A percentile compares a stretch with the other conserved stretches of the same genome.
Conservation (phyloP, 345 rosid genomes). For the Draba incana region DNA sequence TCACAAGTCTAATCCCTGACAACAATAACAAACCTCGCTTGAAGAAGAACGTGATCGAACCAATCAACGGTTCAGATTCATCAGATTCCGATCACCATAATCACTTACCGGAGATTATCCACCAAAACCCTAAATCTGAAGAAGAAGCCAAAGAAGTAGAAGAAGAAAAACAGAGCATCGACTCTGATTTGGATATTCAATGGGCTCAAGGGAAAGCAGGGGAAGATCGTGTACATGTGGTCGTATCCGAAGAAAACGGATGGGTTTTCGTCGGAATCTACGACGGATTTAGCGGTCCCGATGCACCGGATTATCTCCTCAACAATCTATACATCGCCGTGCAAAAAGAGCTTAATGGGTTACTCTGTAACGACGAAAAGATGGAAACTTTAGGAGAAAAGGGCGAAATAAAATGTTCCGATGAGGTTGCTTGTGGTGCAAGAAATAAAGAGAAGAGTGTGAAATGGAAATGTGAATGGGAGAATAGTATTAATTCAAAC, state of each 20-base stretch:
- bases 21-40: constrained; percentile 43
- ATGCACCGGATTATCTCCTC: constrained; percentile 84
- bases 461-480: constrained; percentile 44
- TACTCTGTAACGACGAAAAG: constrained; percentile 55
- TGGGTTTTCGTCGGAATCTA: constrained; percentile 96
- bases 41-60: constrained; percentile 52
- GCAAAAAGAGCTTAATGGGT: constrained; percentile 69
- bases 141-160: constrained; percentile 10
- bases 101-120: constrained; percentile 13
- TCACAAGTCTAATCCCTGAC: constrained; percentile 55
- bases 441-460: constrained; percentile 51
- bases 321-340: constrained; percentile 67
- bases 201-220: constrained; percentile 99
- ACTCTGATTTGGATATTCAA: constrained; percentile 56
- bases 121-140: constrained; percentile 29
- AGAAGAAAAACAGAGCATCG: constrained; percentile 44
- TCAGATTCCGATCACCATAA: constrained; percentile 36
- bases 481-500: background rate
- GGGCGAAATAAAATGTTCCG: constrained; percentile 6
- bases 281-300: constrained; percentile 94
- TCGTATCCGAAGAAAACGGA: constrained; percentile 77
- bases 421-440: constrained; percentile 26
- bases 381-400: constrained; percentile 15
- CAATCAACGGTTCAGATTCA: constrained; percentile 47
- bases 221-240: constrained; percentile 90